Conservation (phyloP, 2,329 filamentous ascomycete genomes). For the Cercospora brassicicola region DNA sequence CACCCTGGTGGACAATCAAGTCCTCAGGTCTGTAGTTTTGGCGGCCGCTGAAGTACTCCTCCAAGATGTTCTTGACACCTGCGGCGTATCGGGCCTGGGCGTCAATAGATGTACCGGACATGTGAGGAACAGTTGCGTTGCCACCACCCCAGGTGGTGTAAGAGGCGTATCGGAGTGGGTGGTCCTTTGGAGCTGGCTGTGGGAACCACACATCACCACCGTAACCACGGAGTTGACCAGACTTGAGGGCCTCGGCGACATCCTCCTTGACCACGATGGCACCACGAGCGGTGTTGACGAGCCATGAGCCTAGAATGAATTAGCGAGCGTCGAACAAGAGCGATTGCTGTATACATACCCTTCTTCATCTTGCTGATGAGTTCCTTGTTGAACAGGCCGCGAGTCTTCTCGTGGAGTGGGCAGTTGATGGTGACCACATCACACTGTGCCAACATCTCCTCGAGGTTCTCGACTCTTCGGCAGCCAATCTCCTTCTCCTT, state of each 20-base stretch:
- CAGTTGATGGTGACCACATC: constrained; percentile 99
- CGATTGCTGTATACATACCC: constrained; percentile 53
- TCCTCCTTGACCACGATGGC: constrained; percentile 99
- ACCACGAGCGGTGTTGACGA: constrained; percentile 97
- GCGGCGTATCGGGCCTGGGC: constrained; percentile 72
- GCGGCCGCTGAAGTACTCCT: constrained; percentile 84
- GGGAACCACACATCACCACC: constrained; percentile 94
- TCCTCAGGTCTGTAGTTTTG: constrained; percentile 88
- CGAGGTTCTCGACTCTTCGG: constrained; percentile 81
- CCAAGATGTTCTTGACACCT: constrained; percentile 77
- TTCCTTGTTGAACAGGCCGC: constrained; percentile 97
- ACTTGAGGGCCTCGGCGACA: constrained; percentile 88
- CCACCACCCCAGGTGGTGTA: constrained; percentile 95
- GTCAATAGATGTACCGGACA: constrained; percentile 98
- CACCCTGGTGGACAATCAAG: constrained; percentile 82
- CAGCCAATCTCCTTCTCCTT: constrained; percentile 93
- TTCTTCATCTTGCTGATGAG: constrained; percentile 99
- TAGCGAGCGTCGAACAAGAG: not conserved
- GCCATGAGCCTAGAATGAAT: constrained; percentile 71
- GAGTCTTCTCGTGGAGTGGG: constrained; percentile 96
- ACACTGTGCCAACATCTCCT: constrained; percentile 92
- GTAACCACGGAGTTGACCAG: constrained; percentile 86
- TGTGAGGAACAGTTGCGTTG: constrained; percentile 98
- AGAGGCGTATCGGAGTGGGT: constrained; percentile 79
- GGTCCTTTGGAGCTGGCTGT: constrained; percentile 90